phyloP scores from a whole-genome alignment of 1,284 basidiomycete genomes.

The Pterula multifida region DNA sequence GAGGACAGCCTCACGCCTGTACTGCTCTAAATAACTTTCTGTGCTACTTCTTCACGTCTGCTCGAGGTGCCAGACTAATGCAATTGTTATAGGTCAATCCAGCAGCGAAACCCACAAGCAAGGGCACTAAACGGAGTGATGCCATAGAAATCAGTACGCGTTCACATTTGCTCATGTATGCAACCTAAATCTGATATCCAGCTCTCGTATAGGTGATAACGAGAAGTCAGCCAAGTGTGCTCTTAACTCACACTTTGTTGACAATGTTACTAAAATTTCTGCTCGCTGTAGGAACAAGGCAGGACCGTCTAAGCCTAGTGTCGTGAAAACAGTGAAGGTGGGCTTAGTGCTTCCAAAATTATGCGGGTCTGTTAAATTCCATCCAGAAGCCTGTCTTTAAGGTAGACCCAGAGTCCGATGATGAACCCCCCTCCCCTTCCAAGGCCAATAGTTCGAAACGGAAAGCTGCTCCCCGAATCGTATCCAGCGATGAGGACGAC shows the following conservation, averaged over 20 bases:
- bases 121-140: slow-evolving; percentile 11
- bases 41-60: too few relatives aligned
- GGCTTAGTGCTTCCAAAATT: background rate
- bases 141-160: slow-evolving; percentile 22
- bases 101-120: background rate
- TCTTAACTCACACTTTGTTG: background rate
- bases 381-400: slow-evolving; percentile 3
- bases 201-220: slow-evolving; percentile 16
- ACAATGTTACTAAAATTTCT: background rate
- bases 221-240: slow-evolving; percentile 7
- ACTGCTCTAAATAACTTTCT: too few relatives aligned
- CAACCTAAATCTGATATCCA: background rate
- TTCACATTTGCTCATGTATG: background rate
- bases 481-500: slow-evolving; percentile 23
- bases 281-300: background rate
- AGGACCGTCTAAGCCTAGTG: background rate
- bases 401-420: slow-evolving; percentile 2
- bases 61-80: too few relatives aligned
- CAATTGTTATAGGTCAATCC: background rate
- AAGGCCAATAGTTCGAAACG: slow-evolving; percentile 15
- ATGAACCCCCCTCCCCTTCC: slow-evolving; percentile 2
- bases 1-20: too few relatives aligned
- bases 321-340: background rate
- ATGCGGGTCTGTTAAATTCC: too few relatives aligned
- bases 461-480: slow-evolving; percentile 17